phyloP scores from a whole-genome alignment of 345 rosid species.

The Pseudoturritis turrita region DNA sequence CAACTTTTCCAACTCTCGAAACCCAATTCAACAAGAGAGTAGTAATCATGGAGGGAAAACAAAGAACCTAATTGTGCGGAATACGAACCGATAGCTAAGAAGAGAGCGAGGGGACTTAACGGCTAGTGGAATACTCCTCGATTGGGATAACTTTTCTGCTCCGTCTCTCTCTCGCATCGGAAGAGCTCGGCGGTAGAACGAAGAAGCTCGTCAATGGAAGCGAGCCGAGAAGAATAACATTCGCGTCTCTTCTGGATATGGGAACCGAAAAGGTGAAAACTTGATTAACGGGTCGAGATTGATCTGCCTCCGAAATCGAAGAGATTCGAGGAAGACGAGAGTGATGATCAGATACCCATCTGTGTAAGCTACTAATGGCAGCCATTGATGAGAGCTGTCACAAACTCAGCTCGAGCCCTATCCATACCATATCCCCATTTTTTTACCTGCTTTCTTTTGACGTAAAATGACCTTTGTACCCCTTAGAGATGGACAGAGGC shows the following conservation, averaged over 20 bases:
- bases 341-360: conserved; percentile 24
- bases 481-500: too few species aligned
- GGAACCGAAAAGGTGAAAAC: conserved; percentile 33
- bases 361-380: conserved; percentile 30
- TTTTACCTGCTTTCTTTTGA: not conserved
- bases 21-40: not conserved
- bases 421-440: conserved; percentile 22
- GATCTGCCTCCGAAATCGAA: conserved; percentile 13
- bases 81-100: conserved; percentile 31
- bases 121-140: conserved; percentile 58
- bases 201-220: conserved; percentile 41
- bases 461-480: not conserved
- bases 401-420: not conserved
- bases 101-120: conserved; percentile 38
- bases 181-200: conserved; percentile 39
- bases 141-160: conserved; percentile 62
- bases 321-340: conserved; percentile 20
- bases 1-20: not conserved
- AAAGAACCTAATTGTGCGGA: conserved; percentile 3
- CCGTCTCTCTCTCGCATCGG: conserved; percentile 84
- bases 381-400: conserved; percentile 37
- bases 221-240: conserved; percentile 39
- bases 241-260: conserved; percentile 54
- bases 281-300: conserved; percentile 28
- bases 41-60: not conserved